Base-by-base conservation (phyloP, 164 flowering plant species). In the Nymphaea thermarum region DNA sequence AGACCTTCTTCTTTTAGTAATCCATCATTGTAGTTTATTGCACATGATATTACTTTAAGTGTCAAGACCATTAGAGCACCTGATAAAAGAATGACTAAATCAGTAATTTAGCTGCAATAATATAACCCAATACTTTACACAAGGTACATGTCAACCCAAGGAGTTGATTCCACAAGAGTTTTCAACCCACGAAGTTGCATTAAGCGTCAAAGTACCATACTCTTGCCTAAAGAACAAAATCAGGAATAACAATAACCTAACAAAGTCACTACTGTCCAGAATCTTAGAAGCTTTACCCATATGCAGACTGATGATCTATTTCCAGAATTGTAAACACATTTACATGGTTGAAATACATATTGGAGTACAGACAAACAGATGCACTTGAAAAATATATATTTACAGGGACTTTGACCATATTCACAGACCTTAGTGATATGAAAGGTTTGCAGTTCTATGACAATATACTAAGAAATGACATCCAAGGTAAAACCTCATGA, bases 61-160 rank as follows among this genome's bases (percentile, higher is more conserved):
- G 92, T 86, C 73, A 94, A 79, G 78, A 94, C 97, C 98, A 94
- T 94, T 43, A 94, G 80, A 8, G 97, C 91, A 76, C 98, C 98
- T 94, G 73, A 8, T 8, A 62, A 41, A 17, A 17, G 10, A 17
- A 62, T 6, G 12, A 64, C 18, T 8, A 3, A 51, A 51, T 5
- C 57, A 5, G 57, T 15, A 51, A 3, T 51, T 51, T 8, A 51
- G 2, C 14, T 8, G 14, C 8, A 51, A 7, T 51, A 51, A 15
- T 51, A 15, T 51, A 51, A 15, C 57, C 14, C 14, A 15, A 25
- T 25, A 25, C 36, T 25, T 25, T 25, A 25, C 36, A 25, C 36
- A 25, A 25, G 36, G 8, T 51, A 51, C 57, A 51, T 51, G 57
- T 51, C 14, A 10, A 51, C 14, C 14, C 57, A 2, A 15, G 14